phyloP scores from a whole-genome alignment of 176 grass and related monocot species.

The Rhipidocladum racemiflorum region DNA sequence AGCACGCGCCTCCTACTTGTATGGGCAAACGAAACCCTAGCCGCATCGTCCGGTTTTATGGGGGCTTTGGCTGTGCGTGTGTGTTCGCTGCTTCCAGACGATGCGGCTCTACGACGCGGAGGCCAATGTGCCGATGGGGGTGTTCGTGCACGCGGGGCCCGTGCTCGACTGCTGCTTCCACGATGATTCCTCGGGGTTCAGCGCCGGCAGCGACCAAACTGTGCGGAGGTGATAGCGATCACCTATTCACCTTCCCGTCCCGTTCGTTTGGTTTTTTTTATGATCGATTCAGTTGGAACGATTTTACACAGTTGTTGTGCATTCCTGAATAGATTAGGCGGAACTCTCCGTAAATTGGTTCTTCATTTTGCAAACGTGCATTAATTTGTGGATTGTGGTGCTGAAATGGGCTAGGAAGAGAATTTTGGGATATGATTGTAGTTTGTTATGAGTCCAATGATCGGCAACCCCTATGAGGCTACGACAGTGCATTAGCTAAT shows the following conservation, averaged over 20 bases:
- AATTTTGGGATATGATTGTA: not conserved
- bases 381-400: not conserved
- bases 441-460: not conserved
- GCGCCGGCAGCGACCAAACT: conserved; percentile 32
- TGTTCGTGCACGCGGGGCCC: conserved; percentile 39
- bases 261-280: not conserved
- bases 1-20: not conserved
- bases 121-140: conserved; percentile 32
- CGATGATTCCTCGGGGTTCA: conserved; percentile 51
- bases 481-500: not conserved
- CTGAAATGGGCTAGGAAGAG: not conserved
- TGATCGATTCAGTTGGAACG: not conserved
- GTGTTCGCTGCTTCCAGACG: conserved; percentile 35
- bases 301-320: not conserved
- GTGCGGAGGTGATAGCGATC: conserved; percentile 47
- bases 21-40: conserved; percentile 21
- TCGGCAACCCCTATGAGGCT: not conserved
- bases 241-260: not conserved
- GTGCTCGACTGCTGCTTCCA: conserved; percentile 80
- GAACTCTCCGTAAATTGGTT: not conserved
- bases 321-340: not conserved
- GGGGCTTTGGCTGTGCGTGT: not conserved
- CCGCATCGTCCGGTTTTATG: not conserved
- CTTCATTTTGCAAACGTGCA: not conserved
- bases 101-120: conserved; percentile 58